phyloP scores from a whole-genome alignment of 371 early-diverging fungal genomes.

The Rhizopus arrhizus region DNA sequence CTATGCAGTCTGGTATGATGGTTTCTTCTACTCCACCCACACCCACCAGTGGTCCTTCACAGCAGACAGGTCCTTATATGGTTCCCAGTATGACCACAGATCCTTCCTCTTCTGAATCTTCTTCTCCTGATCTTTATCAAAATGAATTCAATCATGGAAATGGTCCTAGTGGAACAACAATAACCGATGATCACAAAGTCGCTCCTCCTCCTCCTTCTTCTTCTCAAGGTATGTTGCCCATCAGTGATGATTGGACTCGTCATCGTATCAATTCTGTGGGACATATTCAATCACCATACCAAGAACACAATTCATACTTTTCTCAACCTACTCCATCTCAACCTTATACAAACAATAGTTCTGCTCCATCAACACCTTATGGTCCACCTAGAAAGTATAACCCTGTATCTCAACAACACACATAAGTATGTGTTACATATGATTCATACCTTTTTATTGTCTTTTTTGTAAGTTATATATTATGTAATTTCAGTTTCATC shows the following conservation, averaged over 20 bases:
- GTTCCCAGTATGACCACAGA: conserved; percentile 39
- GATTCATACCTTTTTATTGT: conserved; percentile 1
- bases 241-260: conserved; percentile 26
- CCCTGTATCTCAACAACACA: neutral
- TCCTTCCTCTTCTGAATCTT: conserved; percentile 43
- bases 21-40: conserved; percentile 21
- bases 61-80: conserved; percentile 24
- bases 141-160: conserved; percentile 22
- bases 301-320: conserved; percentile 28
- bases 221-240: conserved; percentile 15
- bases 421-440: conserved; percentile 3
- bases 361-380: conserved; percentile 26
- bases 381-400: conserved; percentile 21
- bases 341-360: conserved; percentile 13
- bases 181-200: neutral
- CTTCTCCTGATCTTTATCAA: conserved; percentile 42
- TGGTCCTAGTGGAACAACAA: conserved; percentile 6
- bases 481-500: conserved; percentile 18
- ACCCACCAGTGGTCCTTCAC: conserved; percentile 23
- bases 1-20: conserved; percentile 26
- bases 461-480: conserved; percentile 10
- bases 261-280: conserved; percentile 24
- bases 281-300: conserved; percentile 23
- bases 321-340: conserved; percentile 20
- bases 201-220: conserved; percentile 12